Conservation (phyloP, 2,329 filamentous ascomycete genomes). For the Penicillium sp. region DNA sequence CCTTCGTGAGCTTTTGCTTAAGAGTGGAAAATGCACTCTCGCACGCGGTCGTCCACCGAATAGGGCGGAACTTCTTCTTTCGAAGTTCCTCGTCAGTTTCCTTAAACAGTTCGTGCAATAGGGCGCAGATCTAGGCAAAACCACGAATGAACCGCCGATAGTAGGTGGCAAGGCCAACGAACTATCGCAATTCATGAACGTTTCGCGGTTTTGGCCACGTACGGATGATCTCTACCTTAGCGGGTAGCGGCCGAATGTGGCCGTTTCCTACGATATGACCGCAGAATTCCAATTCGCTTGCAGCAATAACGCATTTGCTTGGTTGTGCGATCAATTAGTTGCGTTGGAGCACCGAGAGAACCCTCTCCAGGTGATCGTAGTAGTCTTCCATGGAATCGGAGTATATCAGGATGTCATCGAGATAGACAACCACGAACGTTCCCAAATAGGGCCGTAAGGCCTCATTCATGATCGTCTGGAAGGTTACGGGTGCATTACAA, state of each 20-base stretch:
- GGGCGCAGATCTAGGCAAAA: not conserved
- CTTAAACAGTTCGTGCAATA: slow-evolving; percentile 11
- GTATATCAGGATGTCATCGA: too few species aligned
- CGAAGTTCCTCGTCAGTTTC: not conserved
- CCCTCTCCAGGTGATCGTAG: too few species aligned
- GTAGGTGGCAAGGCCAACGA: slow-evolving; percentile 2
- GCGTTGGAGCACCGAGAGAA: not conserved
- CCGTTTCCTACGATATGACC: slow-evolving; percentile 7
- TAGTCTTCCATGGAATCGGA: too few species aligned
- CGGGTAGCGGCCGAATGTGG: too few species aligned
- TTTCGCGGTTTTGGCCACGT: too few species aligned
- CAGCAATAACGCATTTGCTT: not conserved
- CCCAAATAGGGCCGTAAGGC: not conserved
- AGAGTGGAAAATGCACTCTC: too few species aligned
- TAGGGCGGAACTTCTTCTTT: not conserved
- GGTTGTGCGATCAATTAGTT: not conserved
- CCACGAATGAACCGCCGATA: slow-evolving; percentile 1
- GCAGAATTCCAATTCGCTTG: slow-evolving; percentile 9
- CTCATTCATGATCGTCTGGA: not conserved
- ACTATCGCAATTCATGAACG: slow-evolving; percentile 4
- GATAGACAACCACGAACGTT: too few species aligned
- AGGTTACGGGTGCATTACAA: not conserved
- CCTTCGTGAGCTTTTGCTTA: too few species aligned
- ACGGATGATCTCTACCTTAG: too few species aligned
- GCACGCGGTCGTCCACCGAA: slow-evolving; percentile 7